These are phyloP conservation scores for Tetrahymena elliotti DNA, from an alignment of 73 alveolate species.

Conservation along the genomic window DNA sequence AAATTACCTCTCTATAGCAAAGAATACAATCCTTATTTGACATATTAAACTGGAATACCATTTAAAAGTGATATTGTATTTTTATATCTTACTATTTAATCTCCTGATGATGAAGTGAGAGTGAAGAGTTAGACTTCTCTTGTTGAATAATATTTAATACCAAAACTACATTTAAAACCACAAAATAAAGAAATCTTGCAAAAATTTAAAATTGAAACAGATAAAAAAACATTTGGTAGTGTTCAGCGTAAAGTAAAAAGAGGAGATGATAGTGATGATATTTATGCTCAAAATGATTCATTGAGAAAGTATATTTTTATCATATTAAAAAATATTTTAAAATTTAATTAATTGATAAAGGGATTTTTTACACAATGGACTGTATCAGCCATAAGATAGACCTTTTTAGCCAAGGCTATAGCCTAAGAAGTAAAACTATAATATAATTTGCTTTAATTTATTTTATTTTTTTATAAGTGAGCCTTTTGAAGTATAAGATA, in stretches of 20 bases:
- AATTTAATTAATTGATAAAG: background rate
- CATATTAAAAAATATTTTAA: background rate
- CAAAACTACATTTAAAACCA: background rate
- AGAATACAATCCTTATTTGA: background rate
- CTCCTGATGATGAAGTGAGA: background rate
- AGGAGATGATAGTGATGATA: background rate
- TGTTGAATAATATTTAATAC: background rate
- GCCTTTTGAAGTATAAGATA: background rate
- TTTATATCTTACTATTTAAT: background rate
- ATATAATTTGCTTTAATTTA: background rate
- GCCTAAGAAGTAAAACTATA: background rate
- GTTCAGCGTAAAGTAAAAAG: background rate
- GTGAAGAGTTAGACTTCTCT: background rate
- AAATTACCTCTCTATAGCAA: background rate
- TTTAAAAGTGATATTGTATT: background rate
- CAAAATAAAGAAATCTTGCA: background rate
- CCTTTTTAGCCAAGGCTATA: background rate
- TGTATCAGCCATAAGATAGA: background rate
- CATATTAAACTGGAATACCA: background rate
- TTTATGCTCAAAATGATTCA: background rate
- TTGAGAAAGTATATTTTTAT: background rate
- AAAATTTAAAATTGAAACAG: background rate
- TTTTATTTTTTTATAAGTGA: background rate
- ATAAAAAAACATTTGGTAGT: background rate
- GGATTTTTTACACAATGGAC: background rate